A percentile compares a stretch with the other conserved stretches of the same genome.
Evolutionary conservation across 495 filamentous ascomycete species (phyloP).

Genomic region (Platismatia glauca): DNA sequence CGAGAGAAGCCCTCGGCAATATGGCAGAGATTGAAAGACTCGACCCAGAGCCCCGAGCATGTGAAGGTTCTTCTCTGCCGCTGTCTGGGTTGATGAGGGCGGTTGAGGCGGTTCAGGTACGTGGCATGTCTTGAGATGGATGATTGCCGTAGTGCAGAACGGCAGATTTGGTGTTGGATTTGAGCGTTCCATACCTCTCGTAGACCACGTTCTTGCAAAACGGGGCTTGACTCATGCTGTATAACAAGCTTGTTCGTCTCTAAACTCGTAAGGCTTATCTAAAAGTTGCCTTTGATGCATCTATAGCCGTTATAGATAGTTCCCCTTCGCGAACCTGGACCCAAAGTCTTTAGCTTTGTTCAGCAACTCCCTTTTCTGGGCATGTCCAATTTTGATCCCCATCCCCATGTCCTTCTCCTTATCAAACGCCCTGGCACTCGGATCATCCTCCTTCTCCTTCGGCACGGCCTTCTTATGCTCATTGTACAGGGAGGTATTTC

Average conservation of each 20-base stretch:
- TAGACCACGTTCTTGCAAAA: not conserved
- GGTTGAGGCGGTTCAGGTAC: not conserved
- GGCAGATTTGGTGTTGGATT: not conserved
- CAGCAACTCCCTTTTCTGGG: constrained; percentile 70
- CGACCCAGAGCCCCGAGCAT: not conserved
- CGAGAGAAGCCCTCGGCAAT: not conserved
- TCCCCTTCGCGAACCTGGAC: constrained; percentile 71
- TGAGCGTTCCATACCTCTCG: not conserved
- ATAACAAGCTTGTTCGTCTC: not conserved
- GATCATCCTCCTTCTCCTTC: constrained; percentile 74
- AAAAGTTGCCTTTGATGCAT: not conserved
- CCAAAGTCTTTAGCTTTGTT: constrained; percentile 75
- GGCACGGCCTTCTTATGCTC: constrained; percentile 13
- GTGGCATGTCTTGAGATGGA: not conserved
- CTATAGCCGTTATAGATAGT: constrained; percentile 45
- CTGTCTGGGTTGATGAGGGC: not conserved
- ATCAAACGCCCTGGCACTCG: constrained; percentile 81
- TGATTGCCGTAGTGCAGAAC: not conserved
- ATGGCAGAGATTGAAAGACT: not conserved
- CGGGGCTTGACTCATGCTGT: not conserved
- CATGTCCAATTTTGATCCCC: constrained; percentile 60
- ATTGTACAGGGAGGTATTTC: constrained; percentile 13
- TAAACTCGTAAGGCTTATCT: not conserved
- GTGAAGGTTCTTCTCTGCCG: not conserved
- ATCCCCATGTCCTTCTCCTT: constrained; percentile 88